Conservation (phyloP, 176 grass and related monocot genomes). For the Juncus effusus region DNA sequence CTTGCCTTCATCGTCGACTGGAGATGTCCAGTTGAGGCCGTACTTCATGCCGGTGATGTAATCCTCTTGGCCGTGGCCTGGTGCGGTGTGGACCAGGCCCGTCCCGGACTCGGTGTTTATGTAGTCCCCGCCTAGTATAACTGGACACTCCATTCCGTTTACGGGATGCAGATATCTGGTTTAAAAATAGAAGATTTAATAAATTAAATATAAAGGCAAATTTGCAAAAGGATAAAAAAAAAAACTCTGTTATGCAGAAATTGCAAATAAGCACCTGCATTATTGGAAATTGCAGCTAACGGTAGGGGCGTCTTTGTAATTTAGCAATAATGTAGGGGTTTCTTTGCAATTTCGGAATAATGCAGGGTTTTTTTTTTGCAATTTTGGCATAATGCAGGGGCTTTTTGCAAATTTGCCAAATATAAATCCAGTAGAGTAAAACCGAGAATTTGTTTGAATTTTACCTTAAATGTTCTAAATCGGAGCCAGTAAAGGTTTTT, state of each 20-base stretch:
- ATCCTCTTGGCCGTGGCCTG: constrained; percentile 97
- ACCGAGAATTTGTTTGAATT: background rate
- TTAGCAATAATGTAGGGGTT: too few species aligned
- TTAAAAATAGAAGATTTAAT: too few species aligned
- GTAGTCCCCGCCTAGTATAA: constrained; percentile 91
- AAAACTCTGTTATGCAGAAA: constrained; percentile 1
- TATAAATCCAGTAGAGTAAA: too few species aligned
- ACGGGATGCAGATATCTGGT: constrained; percentile 79
- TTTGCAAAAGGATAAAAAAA: too few species aligned
- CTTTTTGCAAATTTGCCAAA: too few species aligned
- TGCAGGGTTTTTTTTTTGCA: too few species aligned
- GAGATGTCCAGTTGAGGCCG: constrained; percentile 83
- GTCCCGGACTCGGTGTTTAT: constrained; percentile 97
- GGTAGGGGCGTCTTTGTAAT: too few species aligned
- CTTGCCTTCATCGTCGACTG: constrained; percentile 85
- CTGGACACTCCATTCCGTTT: constrained; percentile 76
- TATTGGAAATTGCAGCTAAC: too few species aligned
- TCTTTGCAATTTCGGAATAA: too few species aligned
- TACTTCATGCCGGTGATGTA: constrained; percentile 91
- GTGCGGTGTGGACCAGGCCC: constrained; percentile 97
- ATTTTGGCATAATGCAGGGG: too few species aligned
- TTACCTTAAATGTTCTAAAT: constrained; percentile 80
- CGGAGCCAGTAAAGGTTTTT: constrained; percentile 78
- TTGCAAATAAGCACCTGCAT: background rate
- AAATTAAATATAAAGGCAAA: too few species aligned